Evolutionary conservation across 345 rosid genomes (phyloP), one percentile per base, ranked within the genome.

Genomic region (Acer negundo): DNA sequence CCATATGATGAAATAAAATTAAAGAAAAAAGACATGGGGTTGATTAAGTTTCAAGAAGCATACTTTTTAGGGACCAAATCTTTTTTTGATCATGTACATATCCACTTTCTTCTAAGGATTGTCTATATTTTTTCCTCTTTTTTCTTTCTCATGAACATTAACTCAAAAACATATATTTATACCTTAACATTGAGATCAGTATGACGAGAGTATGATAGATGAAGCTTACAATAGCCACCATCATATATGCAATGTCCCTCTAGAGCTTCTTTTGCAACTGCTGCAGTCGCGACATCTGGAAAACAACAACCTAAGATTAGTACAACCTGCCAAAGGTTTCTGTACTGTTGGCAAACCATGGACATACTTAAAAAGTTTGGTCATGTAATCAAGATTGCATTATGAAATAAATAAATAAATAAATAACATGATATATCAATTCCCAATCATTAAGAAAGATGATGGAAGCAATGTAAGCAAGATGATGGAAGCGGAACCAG

Each of bases 151-250:
- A 85, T 83, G 74, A 82, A 87, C 82, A 82, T 84, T 74, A 88
- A 88, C 84, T 84, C 88, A 82, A 90, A 88, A 86, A 73, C 90
- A 86, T 80, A 83, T 83, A 83, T 87, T 82, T 89, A 89, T 96
- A 96, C 97, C 99, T 96, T 96, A 73, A 96, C 93, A 94, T 94
- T 96, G 91, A 96, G 99, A 94, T 96, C 99, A 96, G 98, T 94
- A 96, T 96, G 99, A 96, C 98, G 97, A 94, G 99, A 93, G 93
- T 95, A 93, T 92, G 97, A 86, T 93, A 95, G 98, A 92, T 93
- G 98, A 96, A 96, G 98, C 98, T 96, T 94, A 94, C 97, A 96
- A 85, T 94, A 94, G 92, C 98, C 98, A 90, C 97, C 98, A 89
- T 96, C 98, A 92, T 94, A 94, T 82, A 96, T 96, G 97, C 98